Base-by-base conservation (phyloP, 352 stramenopile genomes). In the Elongisporangium undulatum region DNA sequence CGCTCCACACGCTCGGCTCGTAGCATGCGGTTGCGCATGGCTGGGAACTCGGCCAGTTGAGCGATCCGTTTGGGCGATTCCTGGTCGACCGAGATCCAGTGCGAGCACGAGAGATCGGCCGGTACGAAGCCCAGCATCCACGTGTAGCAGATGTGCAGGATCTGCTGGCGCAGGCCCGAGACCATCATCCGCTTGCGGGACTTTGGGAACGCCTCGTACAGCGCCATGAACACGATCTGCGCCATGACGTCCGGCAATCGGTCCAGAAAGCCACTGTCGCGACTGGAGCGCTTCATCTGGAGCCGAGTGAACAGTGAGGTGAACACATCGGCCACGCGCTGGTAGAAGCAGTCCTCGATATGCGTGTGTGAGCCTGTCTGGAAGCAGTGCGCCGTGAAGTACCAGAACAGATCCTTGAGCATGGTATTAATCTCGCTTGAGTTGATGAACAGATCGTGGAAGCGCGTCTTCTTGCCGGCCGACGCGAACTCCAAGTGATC, bases 391-490 rank as follows among this genome's bases (percentile, higher is more conserved):
- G 79, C 73, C 2, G 74, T 87, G 13, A 88, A 41, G 55, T 85
- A 86, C 82, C 82, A 92, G 54, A 92, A 92, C 66, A 90, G 79
- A 51, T 92, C 79, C 59, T 89, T 87, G 17, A 90, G 58, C 20
- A 92, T 49, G 34, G 68, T 62, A 4, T 92, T 69, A 23, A 88
- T 64, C 56, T 92, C 79, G 6, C 49, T 19, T 1, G 69, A 53
- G 13, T 65, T 63, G 1, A 62, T 49, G 52, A 90, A 90, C 21
- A 84, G 60, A 10, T 79, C 68, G 4, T 64, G 66, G 61, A 85
- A 90, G 29, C 74, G 61, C 15, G 24, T 20, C 10, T 71, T 60
- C 41, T 78, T 77, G 9, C 68, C 71, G 16, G 56, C 55, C 0
- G 71, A 74, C 12, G 54, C 45, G 39, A 85, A 85, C 1, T 49